A percentile compares a stretch with the other conserved stretches of the same genome.
phyloP scores from a whole-genome alignment of 306 rosid genomes.

The barrel medic (Medicago truncatula) region DNA sequence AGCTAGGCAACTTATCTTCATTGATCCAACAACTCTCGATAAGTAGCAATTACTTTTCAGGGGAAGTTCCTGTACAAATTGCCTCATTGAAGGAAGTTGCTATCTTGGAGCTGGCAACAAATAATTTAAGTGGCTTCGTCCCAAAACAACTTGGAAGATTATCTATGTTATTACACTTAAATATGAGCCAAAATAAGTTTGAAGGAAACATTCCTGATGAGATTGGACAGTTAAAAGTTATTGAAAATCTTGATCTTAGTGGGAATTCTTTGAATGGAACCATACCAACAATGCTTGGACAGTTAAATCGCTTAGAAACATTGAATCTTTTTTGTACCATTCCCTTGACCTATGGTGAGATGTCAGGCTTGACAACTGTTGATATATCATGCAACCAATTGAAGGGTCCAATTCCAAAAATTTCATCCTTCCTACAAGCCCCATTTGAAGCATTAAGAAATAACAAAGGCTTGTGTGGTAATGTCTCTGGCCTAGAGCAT shows the following conservation, averaged over 20 bases:
- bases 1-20: no score
- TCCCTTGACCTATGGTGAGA: background rate
- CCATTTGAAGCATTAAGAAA: background rate
- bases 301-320: background rate
- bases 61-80: background rate
- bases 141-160: background rate
- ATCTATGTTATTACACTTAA: no score
- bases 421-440: background rate
- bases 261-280: background rate
- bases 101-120: background rate
- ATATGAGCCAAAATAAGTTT: background rate
- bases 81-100: background rate
- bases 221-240: background rate
- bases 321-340: background rate
- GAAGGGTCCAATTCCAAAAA: background rate
- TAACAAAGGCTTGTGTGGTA: background rate
- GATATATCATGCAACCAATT: background rate
- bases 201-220: background rate
- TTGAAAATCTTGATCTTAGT: background rate
- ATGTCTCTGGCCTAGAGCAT: background rate
- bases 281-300: background rate
- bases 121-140: background rate
- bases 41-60: background rate
- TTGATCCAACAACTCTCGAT: background rate
- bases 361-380: background rate